Evolutionary conservation across 2,329 filamentous ascomycete genomes (phyloP).

Genomic region (Ampelomyces quisqualis): DNA sequence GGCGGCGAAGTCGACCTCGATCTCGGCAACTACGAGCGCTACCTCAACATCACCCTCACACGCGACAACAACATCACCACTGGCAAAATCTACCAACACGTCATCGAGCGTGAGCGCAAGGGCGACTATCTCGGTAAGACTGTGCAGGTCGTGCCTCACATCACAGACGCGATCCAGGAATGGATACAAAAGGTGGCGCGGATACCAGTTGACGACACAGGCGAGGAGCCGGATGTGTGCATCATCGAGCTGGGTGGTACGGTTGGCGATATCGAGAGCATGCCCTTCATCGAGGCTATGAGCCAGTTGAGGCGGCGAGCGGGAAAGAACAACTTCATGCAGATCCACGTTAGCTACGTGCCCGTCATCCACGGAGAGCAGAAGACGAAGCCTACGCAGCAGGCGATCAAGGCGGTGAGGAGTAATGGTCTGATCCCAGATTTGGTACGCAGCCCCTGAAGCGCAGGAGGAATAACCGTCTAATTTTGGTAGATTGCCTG

Average conservation of each 20-base stretch:
- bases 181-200: conserved; percentile 86
- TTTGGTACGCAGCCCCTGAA: conserved; percentile 54
- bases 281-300: conserved; percentile 84
- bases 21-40: conserved; percentile 75
- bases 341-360: conserved; percentile 87
- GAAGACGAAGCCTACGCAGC: conserved; percentile 97
- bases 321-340: conserved; percentile 77
- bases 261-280: conserved; percentile 80
- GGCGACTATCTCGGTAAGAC: conserved; percentile 86
- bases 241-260: conserved; percentile 74
- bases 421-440: conserved; percentile 68
- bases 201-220: conserved; percentile 82
- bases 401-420: conserved; percentile 80
- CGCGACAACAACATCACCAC: conserved; percentile 96
- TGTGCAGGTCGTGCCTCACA: conserved; percentile 87
- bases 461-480: no score
- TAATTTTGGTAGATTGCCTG: conserved; percentile 98
- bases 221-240: conserved; percentile 83
- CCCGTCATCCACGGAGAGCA: conserved; percentile 75
- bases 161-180: conserved; percentile 88
- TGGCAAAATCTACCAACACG: conserved; percentile 90
- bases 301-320: conserved; percentile 72
- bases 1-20: conserved; percentile 77
- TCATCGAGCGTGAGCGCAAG: conserved; percentile 71
- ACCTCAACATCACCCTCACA: conserved; percentile 78